phyloP scores from a whole-genome alignment of 176 grass and related monocot genomes.

The Bromus sterilis region DNA sequence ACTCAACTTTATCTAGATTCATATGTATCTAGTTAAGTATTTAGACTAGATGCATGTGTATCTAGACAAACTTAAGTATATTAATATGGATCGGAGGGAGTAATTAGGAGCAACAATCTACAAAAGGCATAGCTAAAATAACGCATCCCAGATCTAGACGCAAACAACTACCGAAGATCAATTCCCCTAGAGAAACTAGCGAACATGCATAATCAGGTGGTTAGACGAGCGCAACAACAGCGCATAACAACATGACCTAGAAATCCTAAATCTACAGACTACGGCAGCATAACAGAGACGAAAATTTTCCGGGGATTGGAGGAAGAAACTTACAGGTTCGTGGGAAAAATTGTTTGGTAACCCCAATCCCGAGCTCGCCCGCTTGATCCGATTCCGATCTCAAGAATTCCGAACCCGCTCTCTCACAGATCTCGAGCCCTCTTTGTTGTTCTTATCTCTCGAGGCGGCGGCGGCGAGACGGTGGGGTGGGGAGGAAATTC shows the following conservation, averaged over 20 bases:
- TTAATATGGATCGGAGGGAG: no score
- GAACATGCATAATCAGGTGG: no score
- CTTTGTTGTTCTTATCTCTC: not conserved
- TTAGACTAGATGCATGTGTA: no score
- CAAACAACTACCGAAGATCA: not conserved
- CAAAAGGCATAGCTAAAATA: not conserved
- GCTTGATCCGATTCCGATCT: conserved; percentile 34
- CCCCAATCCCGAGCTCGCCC: conserved; percentile 42
- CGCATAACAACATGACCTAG: not conserved
- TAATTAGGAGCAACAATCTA: not conserved
- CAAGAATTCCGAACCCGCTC: conserved; percentile 10
- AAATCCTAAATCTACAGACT: not conserved
- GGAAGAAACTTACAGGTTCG: conserved; percentile 28
- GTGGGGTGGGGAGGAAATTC: not conserved
- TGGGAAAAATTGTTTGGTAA: not conserved
- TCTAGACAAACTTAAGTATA: no score
- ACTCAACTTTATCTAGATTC: no score
- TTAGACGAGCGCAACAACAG: not conserved
- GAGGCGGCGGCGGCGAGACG: conserved; percentile 25
- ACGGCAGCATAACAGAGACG: not conserved
- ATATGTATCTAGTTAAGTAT: no score
- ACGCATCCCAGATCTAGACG: not conserved
- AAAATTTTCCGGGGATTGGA: not conserved
- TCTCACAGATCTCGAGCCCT: not conserved
- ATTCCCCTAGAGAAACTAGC: not conserved